Percentiles rank a stretch among this genome's conserved stretches.
Conservation (phyloP, 129 eudicot species). For the Flaveria trinervia region DNA sequence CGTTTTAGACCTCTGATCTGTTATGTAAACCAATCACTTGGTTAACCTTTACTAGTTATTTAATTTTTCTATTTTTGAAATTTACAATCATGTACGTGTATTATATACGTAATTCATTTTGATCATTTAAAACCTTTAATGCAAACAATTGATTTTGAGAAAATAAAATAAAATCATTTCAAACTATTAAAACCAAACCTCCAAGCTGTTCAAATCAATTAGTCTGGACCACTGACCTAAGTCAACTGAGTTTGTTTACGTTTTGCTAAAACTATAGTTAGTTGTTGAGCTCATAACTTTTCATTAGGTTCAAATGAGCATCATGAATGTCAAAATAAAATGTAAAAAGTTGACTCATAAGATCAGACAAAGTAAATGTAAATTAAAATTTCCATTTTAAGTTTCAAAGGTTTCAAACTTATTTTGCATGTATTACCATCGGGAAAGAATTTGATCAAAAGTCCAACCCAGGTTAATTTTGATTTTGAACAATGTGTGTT, state of each 20-base stretch:
- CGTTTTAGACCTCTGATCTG: background rate
- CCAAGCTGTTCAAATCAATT: no score
- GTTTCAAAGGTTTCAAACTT: background rate
- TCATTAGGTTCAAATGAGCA: background rate
- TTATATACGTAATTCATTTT: background rate
- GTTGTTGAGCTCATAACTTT: background rate
- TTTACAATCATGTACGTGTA: no score
- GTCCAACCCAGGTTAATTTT: background rate
- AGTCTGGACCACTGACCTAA: no score
- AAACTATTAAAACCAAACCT: background rate
- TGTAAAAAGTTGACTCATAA: background rate
- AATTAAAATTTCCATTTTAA: background rate
- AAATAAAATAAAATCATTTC: background rate
- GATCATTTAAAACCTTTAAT: background rate
- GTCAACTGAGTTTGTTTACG: no score
- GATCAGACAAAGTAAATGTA: background rate
- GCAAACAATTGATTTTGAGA: background rate
- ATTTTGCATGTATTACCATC: background rate
- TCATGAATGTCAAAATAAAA: background rate
- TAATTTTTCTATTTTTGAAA: no score
- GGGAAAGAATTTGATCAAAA: background rate
- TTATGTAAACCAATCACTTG: no score
- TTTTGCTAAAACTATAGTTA: no score
- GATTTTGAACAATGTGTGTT: background rate
- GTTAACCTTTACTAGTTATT: no score